Conservation (phyloP, 176 grass and related monocot genomes). For the Sorghum bicolor region DNA sequence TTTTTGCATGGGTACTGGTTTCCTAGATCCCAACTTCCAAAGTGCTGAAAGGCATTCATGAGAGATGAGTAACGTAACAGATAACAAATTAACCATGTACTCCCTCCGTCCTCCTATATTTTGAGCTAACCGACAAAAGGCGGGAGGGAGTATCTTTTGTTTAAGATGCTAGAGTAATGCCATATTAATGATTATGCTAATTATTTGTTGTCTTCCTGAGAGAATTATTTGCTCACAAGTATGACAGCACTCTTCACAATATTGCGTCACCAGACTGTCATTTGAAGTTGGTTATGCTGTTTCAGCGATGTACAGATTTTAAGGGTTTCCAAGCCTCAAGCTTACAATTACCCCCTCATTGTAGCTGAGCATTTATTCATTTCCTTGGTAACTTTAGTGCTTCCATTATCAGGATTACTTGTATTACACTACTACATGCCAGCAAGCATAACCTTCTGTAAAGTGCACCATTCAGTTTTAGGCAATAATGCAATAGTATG, state of each 20-base stretch:
- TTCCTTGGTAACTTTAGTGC: neutral
- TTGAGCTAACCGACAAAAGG: neutral
- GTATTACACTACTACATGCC: neutral
- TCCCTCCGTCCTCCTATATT: neutral
- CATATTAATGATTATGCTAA: neutral
- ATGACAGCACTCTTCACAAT: neutral
- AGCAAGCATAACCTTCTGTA: neutral
- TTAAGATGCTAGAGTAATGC: neutral
- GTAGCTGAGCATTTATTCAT: neutral
- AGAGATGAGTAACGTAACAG: neutral
- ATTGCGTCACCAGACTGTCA: neutral
- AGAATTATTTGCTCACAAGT: neutral
- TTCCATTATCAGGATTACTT: neutral
- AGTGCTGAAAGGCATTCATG: neutral
- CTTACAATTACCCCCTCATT: neutral
- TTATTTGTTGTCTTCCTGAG: neutral
- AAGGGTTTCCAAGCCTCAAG: neutral
- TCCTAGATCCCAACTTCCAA: neutral
- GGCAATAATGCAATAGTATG: neutral
- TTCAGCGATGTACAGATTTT: constrained; percentile 17
- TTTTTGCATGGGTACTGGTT: neutral
- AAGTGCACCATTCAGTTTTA: neutral
- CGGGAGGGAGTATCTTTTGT: neutral
- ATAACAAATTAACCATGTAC: neutral
- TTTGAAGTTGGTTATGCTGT: neutral